Base-by-base conservation (phyloP, 1,284 basidiomycete genomes). In the Erythrobasidium hasegawianum region DNA sequence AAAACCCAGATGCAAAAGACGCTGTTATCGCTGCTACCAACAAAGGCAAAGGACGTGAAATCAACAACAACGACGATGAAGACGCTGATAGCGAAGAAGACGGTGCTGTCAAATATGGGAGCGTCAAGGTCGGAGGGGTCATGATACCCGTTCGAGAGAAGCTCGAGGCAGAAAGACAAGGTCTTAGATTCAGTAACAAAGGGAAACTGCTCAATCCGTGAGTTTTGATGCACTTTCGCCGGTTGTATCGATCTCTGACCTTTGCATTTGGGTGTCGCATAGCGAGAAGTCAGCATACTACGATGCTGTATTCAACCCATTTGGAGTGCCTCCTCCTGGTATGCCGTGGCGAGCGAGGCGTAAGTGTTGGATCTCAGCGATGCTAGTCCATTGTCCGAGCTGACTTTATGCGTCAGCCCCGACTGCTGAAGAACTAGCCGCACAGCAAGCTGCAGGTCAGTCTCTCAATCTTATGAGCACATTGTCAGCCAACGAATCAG, bases 301-400 rank as follows among this genome's bases (percentile, higher is more conserved):
- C 77, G 90, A 97, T 73, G 83, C 89, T 39, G 83, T 91, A 57
- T 87, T 95, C 83, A 97, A 97, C 76, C 91, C 92, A 7, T 94
- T 83, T 75, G 94, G 94, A 26, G 90, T 92, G n/a, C 86, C 94
- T 20, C 94, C 94, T 20, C 94, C 94, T 9, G 94, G 94, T 8
- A 90, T 96, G 92, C 91, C 90, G 9, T 97, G 97, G 77, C 79
- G 84, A 56, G 91, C 97, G 75, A 81, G 87, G 57, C 70, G 70
- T 72, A 41, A 53, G 67, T 60, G 39, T 16, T 16, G n/a, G 22
- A 29, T 45, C 13, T 29, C 13, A n/a, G 61, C 54, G 10, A 39
- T 59, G 1, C 54, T 39, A 7, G 11, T 5, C 9, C 59, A 60
- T 5, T 27, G 57, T 18, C 1, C 20, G 33, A 64, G 68, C 66